Percentiles rank a stretch among this genome's conserved stretches.
Evolutionary conservation across 805 yeast species (phyloP).

Genomic region (Nadsonia fulvescens): DNA sequence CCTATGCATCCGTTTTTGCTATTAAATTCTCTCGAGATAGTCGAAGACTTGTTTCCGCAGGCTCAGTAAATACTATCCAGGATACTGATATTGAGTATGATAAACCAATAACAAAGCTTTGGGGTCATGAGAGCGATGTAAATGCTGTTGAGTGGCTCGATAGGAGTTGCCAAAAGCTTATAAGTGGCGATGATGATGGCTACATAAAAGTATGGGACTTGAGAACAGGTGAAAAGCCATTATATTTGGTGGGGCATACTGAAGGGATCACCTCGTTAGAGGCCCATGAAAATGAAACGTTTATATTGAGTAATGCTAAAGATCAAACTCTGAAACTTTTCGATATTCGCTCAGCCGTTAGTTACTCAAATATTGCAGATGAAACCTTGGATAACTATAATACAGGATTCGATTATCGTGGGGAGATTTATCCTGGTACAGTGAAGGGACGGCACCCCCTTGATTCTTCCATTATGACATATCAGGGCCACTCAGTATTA

Average conservation of each 20-base stretch:
- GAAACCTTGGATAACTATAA: conserved; percentile 5
- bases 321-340: conserved; percentile 18
- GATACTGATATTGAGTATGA: conserved; percentile 12
- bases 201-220: conserved; percentile 33
- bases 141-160: conserved; percentile 15
- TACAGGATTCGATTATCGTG: conserved; percentile 12
- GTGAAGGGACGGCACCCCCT: conserved; percentile 12
- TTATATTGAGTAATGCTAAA: conserved; percentile 15
- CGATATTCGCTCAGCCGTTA: conserved; percentile 13
- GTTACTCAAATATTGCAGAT: conserved; percentile 2
- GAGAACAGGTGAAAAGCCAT: conserved; percentile 8
- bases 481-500: conserved; percentile 14
- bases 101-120: conserved; percentile 6
- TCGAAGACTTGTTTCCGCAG: conserved; percentile 13
- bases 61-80: conserved; percentile 8
- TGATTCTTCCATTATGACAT: conserved; percentile 15
- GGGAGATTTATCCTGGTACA: conserved; percentile 10
- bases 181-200: conserved; percentile 34
- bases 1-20: conserved; percentile 10
- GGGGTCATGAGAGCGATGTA: conserved; percentile 13
- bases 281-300: conserved; percentile 12
- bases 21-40: conserved; percentile 12
- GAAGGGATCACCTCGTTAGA: conserved; percentile 17
- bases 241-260: conserved; percentile 15
- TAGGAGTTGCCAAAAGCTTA: conserved; percentile 21